Base-by-base conservation (phyloP, 352 stramenopile species). In the Globisporangium camurandrum region DNA sequence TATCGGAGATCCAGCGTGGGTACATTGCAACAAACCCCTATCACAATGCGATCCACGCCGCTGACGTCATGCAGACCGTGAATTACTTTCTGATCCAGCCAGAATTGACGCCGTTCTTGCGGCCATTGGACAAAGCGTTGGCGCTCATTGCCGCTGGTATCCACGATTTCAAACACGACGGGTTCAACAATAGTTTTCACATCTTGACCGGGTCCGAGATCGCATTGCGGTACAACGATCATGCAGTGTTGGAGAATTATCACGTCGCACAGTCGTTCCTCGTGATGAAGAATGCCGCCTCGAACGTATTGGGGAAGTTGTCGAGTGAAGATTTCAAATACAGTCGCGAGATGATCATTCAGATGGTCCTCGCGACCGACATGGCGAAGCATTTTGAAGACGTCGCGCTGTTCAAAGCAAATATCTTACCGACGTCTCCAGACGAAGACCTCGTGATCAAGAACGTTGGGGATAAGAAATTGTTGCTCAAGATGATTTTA, bases 301-400 rank as follows among this genome's bases (percentile, higher is more conserved):
- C 82, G 36, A 94, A 93, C 51, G 67, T 96, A n/a, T 46, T 95
- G 2, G 81, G 66, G 14, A 78, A 88, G 23, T 49, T 96, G 20
- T 61, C 71, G 9, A 55, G 57, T 12, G 80, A 93, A 12, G 76
- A 91, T 51, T 91, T 93, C 47, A 92, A 93, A 53, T 93, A 95
- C 52, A 66, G 67, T 19, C 78, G 84, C 27, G 83, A 92, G 54
- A 92, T 95, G 81, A 77, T 93, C 48, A 93, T 95, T 49, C 80
- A 94, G 54, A 93, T 93, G 76, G 86, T 96, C 24, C 58, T 96
- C 14, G 79, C 83, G 17, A 96, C 87, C 0, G 86, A 96, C 53
- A 95, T 96, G 86, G 77, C 82, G 31, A 87, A 90, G 42, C 87
- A 96, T 45, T 91, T 94, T 39, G 84, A 95, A 52, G 77, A 95